Conservation (phyloP, 345 rosid species). For the Jatropha curcas region DNA sequence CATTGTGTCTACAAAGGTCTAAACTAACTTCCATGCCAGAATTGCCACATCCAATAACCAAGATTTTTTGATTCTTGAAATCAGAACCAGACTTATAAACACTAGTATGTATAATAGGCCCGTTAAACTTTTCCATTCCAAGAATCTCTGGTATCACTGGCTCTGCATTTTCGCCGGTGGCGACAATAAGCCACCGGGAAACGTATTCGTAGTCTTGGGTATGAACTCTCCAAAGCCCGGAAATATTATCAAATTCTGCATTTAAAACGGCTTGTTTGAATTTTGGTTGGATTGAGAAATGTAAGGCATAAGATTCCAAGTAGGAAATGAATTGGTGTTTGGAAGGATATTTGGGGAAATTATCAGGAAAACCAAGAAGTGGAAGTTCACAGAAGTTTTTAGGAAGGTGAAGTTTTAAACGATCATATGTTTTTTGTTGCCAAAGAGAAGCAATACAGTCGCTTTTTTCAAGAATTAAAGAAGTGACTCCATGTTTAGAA, state of each 20-base stretch:
- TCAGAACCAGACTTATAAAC: conserved; percentile 54
- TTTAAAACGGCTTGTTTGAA: conserved; percentile 60
- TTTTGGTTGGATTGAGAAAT: conserved; percentile 58
- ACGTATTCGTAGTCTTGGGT: conserved; percentile 53
- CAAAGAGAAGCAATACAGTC: conserved; percentile 85
- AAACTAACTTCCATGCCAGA: conserved; percentile 73
- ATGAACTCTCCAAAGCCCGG: conserved; percentile 62
- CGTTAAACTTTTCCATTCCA: conserved; percentile 49
- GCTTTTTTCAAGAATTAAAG: conserved; percentile 67
- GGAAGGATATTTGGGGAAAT: conserved; percentile 79
- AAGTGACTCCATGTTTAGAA: conserved; percentile 54
- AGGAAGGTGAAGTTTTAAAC: conserved; percentile 89
- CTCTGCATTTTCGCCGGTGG: conserved; percentile 80
- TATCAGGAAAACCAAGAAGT: conserved; percentile 54
- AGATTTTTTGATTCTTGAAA: conserved; percentile 45
- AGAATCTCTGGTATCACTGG: conserved; percentile 46
- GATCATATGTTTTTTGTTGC: conserved; percentile 74
- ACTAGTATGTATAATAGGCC: conserved; percentile 58
- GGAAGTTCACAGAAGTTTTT: conserved; percentile 85
- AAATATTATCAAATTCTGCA: conserved; percentile 52
- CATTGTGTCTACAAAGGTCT: conserved; percentile 60
- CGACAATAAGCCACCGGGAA: conserved; percentile 64
- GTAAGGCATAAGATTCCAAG: conserved; percentile 65
- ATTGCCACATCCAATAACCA: conserved; percentile 85
- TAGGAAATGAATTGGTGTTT: conserved; percentile 69